Base-by-base conservation (phyloP, 805 yeast species). In the Millerozyma acaciae region DNA sequence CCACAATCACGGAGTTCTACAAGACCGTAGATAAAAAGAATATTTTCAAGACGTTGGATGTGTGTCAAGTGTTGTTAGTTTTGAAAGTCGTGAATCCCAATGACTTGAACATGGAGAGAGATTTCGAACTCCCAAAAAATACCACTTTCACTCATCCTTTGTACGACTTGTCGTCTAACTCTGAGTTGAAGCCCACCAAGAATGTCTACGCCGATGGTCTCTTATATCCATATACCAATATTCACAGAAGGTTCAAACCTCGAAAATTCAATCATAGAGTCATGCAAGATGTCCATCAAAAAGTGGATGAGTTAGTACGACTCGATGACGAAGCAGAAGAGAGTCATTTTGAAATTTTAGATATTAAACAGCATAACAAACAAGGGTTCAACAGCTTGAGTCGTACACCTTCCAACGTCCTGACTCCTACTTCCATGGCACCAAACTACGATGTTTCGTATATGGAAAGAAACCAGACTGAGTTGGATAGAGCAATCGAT, bases 21-120 rank as follows among this genome's bases (percentile, higher is more conserved):
- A 93, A 93, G 58, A 80, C 96, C 4, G 75, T 89, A 16, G 98
- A 93, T 55, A 75, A 78, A 49, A 90, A 90, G 55, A 93, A 87
- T 51, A 74, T 93, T 16, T 81, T 83, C 63, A 93, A 93, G 51
- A 78, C 94, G 0, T 69, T 86, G 21, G 97, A 93, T 55, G 68
- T 90, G 5, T 76, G 84, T 35, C 97, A 93, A 58, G 84, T 93
- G 65, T 62, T 93, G 32, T 59, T 89, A 5, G 90, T 90, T 5
- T 68, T 87, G 6, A 78, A 75, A 35, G 63, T 70, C 10, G 51
- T 74, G 16, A 54, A 60, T 35, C 66, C 68, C 4, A 45, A 51
- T n/a, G 58, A 57, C 21, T 44, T 62, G n/a, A 58, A 57, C 35
- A 53, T 65, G 35, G 78, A 73, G 30, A 51, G 47, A 8, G 80